These are phyloP conservation scores for Vitis vinifera DNA, from an alignment of 164 flowering plant genomes.

Conservation along the genomic window ASM3070453v1 NC_081819.1:18456501-18457000, in stretches of 20 bases:
- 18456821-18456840: background rate
- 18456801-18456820: background rate
- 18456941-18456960: background rate
- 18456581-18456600: background rate
- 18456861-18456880: too few species aligned
- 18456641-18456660: constrained; percentile 85
- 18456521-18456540: too few species aligned
- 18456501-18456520: too few species aligned
- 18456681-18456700: constrained; percentile 89
- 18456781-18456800: too few species aligned
- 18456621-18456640: constrained; percentile 93
- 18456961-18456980: too few species aligned
- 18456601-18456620: constrained; percentile 8
- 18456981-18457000: background rate
- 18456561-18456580: background rate
- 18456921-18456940: too few species aligned
- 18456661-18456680: constrained; percentile 91
- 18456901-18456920: too few species aligned
- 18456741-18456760: too few species aligned
- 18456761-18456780: too few species aligned
- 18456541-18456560: background rate
- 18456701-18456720: constrained; percentile 74
- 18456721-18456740: constrained; percentile 37
- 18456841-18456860: too few species aligned
- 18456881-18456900: too few species aligned